A percentile compares a stretch with the other conserved stretches of the same genome.
These are phyloP conservation scores for Alternaria sp. DNA, from an alignment of 2,329 filamentous ascomycete species.

Conservation along the genomic window DNA sequence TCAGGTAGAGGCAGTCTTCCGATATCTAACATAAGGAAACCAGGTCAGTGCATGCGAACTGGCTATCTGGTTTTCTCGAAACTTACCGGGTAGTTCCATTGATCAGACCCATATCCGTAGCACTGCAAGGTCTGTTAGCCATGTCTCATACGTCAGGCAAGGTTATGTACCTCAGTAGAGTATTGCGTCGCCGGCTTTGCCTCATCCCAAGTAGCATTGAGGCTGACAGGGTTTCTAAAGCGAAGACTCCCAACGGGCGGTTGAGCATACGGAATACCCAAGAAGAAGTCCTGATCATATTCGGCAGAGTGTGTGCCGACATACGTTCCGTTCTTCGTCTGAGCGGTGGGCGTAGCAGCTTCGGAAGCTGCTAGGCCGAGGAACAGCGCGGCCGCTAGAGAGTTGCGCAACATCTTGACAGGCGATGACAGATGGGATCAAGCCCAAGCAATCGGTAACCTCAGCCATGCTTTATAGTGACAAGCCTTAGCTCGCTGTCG, in stretches of 20 bases:
- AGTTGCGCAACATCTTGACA: conserved; percentile 22
- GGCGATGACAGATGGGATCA: not conserved
- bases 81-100: conserved; percentile 51
- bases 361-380: conserved; percentile 17
- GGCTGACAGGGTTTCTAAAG: conserved; percentile 56
- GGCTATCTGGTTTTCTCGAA: not conserved
- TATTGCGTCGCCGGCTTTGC: conserved; percentile 47
- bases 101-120: conserved; percentile 44
- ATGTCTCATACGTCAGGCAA: not conserved
- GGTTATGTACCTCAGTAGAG: conserved; percentile 24
- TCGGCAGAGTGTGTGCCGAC: conserved; percentile 46
- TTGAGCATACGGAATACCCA: conserved; percentile 58
- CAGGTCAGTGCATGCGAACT: not conserved
- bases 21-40: conserved; percentile 51
- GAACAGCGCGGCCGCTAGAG: conserved; percentile 19
- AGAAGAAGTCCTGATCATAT: conserved; percentile 55
- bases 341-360: conserved; percentile 39
- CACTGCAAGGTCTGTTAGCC: conserved; percentile 35
- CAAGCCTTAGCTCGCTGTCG: not conserved
- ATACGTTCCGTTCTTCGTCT: conserved; percentile 54
- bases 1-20: conserved; percentile 57
- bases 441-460: not conserved
- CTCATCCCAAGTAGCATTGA: conserved; percentile 52
- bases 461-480: conserved; percentile 13
- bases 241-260: conserved; percentile 54